phyloP scores from a whole-genome alignment of 495 filamentous ascomycete genomes.

The Talaromyces adpressus region DNA sequence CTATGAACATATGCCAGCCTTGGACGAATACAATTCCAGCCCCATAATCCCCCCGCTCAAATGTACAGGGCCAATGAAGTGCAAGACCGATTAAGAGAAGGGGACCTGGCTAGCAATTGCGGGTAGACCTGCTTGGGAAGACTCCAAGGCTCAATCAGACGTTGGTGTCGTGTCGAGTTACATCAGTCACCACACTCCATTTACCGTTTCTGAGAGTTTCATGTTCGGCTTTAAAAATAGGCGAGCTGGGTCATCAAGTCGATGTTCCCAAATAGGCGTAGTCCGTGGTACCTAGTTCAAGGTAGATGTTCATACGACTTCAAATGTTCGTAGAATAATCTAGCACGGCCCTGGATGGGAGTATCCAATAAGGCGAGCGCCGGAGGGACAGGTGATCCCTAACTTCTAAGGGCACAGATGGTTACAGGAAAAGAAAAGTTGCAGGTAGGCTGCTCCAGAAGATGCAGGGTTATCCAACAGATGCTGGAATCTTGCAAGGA shows the following conservation, averaged over 20 bases:
- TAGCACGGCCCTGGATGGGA: not conserved
- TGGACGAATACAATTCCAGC: conserved; percentile 1
- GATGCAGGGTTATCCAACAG: not conserved
- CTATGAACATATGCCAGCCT: not conserved
- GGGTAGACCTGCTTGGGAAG: not conserved
- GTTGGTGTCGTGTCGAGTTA: conserved; percentile 1
- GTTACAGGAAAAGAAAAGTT: not conserved
- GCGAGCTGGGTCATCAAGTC: not conserved
- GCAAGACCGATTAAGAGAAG: not conserved
- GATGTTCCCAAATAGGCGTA: not conserved
- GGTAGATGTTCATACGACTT: not conserved
- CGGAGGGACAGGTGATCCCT: not conserved
- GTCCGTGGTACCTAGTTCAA: not conserved
- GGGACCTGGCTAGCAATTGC: not conserved
- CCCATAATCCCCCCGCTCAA: not conserved
- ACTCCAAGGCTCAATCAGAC: not conserved
- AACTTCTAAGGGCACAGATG: not conserved
- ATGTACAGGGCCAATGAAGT: not conserved
- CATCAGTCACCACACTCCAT: not conserved
- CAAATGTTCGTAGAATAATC: not conserved
- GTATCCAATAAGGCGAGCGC: not conserved
- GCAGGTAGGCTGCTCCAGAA: not conserved
- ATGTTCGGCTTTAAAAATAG: conserved; percentile 5
- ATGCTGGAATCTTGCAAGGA: not conserved
- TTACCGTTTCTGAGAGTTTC: not conserved